Conservation (phyloP, 495 filamentous ascomycete species). For the Lophiotrema nucula region DNA sequence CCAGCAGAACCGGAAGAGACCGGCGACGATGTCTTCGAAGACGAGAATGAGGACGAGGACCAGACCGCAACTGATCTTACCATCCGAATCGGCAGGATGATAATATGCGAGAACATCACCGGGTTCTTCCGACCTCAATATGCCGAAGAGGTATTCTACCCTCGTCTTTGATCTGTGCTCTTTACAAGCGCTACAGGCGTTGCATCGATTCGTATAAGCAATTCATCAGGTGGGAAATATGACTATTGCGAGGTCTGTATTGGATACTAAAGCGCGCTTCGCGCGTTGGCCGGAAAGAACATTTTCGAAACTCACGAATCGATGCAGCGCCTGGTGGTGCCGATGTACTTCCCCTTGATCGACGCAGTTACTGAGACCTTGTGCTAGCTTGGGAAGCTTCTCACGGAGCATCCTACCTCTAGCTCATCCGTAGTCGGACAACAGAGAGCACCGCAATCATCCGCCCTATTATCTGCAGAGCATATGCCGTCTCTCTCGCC, state of each 20-base stretch:
- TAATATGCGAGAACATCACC: constrained; percentile 31
- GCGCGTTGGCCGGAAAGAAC: no score
- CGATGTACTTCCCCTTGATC: no score
- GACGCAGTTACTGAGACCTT: constrained; percentile 14
- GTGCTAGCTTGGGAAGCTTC: constrained; percentile 31
- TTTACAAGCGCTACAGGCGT: neutral
- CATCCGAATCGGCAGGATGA: constrained; percentile 34
- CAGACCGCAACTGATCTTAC: constrained; percentile 28
- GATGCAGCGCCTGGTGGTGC: neutral
- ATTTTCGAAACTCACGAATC: neutral
- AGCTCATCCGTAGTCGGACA: constrained; percentile 18
- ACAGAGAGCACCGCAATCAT: constrained; percentile 30
- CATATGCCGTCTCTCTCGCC: constrained; percentile 31
- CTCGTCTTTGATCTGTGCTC: neutral
- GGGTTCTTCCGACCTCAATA: constrained; percentile 34
- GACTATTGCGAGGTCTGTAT: no score
- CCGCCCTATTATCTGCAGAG: constrained; percentile 28
- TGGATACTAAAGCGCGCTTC: no score
- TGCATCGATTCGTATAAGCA: no score
- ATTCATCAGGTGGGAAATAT: no score
- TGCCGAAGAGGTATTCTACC: constrained; percentile 31
- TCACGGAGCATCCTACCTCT: constrained; percentile 20
- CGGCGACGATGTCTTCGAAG: constrained; percentile 31
- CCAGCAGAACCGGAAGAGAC: constrained; percentile 30
- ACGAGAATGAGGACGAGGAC: constrained; percentile 34